These are phyloP conservation scores for Ogataea chonburiensis DNA, from an alignment of 805 yeast genomes.

Conservation along the genomic window DNA sequence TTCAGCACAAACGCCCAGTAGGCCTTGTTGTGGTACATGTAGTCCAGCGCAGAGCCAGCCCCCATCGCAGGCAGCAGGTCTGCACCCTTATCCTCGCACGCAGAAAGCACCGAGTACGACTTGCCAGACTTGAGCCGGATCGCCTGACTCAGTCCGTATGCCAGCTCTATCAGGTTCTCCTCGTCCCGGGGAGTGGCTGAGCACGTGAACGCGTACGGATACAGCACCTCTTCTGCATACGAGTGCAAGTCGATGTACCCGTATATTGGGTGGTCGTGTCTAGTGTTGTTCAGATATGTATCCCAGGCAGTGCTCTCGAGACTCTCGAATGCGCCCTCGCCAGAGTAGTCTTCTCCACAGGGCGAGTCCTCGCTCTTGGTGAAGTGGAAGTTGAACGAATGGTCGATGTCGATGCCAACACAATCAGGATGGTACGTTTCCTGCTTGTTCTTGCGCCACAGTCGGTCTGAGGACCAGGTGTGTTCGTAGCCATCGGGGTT, in stretches of 20 bases:
- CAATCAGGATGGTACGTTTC: conserved; percentile 65
- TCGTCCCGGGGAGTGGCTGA: conserved; percentile 70
- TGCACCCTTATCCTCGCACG: conserved; percentile 76
- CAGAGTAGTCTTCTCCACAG: conserved; percentile 82
- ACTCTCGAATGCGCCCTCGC: conserved; percentile 69
- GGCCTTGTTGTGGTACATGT: conserved; percentile 79
- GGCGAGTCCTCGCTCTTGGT: conserved; percentile 58
- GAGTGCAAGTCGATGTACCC: conserved; percentile 85
- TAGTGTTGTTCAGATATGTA: conserved; percentile 46
- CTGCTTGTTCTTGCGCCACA: conserved; percentile 90
- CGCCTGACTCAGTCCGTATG: conserved; percentile 75
- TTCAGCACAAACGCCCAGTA: conserved; percentile 84
- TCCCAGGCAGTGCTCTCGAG: conserved; percentile 54
- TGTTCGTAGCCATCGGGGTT: conserved; percentile 91
- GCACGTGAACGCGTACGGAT: conserved; percentile 83
- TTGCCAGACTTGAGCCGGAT: conserved; percentile 65
- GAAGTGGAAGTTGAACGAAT: conserved; percentile 77
- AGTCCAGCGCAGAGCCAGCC: conserved; percentile 78
- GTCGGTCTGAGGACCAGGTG: conserved; percentile 75
- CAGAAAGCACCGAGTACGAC: conserved; percentile 66
- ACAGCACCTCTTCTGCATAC: conserved; percentile 77
- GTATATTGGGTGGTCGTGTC: conserved; percentile 55
- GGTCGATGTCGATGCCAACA: conserved; percentile 83
- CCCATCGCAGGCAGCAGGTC: conserved; percentile 75
- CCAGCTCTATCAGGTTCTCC: conserved; percentile 77